Evolutionary conservation across 202 grass and related monocot genomes (phyloP), one percentile per base, ranked within the genome.

Genomic region (Digitaria exilis): DNA sequence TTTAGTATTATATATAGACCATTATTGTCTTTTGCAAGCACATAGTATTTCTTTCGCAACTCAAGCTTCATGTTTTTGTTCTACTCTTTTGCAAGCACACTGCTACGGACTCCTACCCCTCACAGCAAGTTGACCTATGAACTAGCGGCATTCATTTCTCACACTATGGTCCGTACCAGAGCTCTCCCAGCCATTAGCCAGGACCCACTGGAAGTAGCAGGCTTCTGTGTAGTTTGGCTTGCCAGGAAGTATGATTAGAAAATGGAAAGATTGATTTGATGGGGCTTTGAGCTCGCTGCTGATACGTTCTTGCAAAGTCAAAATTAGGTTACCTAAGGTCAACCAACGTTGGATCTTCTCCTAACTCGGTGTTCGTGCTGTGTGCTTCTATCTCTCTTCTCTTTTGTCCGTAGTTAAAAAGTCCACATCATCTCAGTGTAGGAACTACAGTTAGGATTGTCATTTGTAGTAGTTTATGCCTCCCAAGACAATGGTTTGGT

Each of bases 311-410:
- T n/a, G 44, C 14, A n/a, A 78, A 82, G 73, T 83, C 56, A 71
- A 84, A 80, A 61, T 75, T 60, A 75, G 81, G 50, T 25, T 61
- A 39, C 35, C 42, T 21, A 72, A 55, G 28, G 25, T n/a, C n/a
- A 80, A 76, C 75, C 17, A 80, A 58, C 71, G 17, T 45, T 70
- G 14, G 42, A 55, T 62, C 65, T 73, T 79, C 35, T 65, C n/a
- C n/a, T n/a, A n/a, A n/a, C 61, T 1, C 32, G 61, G 45, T 41
- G 21, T 45, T 54, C n/a, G 21, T 51, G 62, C 44, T 66, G 13
- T 7, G 76, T 65, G 44, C 77, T 79, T 79, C 77, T 79, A 65
- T 54, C 62, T 52, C 46, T 1, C 79, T 81, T 84, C 61, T 50
- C 19, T 65, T 76, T 68, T 76, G 71, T 76, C 81, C 32, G 63